Evolutionary conservation across 2,329 filamentous ascomycete genomes (phyloP).

Genomic region (Biscogniauxia mediterranea): DNA sequence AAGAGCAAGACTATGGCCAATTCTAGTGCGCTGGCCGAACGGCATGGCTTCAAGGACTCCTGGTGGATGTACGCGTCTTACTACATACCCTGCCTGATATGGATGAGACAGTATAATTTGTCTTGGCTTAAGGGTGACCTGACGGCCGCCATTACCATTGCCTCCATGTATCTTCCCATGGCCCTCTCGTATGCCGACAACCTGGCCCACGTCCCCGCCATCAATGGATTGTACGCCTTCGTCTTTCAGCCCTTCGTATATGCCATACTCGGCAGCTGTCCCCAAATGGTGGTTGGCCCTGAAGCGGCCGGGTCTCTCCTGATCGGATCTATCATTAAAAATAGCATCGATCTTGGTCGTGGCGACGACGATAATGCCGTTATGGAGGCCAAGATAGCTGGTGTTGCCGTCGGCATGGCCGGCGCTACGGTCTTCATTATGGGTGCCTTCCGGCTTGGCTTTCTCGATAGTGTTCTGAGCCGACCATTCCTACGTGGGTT

Average conservation of each 20-base stretch:
- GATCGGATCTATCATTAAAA: conserved; percentile 80
- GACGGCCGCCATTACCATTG: conserved; percentile 86
- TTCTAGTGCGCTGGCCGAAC: conserved; percentile 68
- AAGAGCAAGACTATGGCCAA: conserved; percentile 68
- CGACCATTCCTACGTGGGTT: conserved; percentile 91
- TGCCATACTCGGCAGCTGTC: conserved; percentile 84
- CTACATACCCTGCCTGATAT: conserved; percentile 87
- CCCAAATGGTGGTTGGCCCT: conserved; percentile 90
- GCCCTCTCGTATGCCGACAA: conserved; percentile 89
- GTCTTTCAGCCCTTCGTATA: conserved; percentile 92
- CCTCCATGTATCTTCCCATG: conserved; percentile 99
- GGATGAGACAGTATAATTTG: conserved; percentile 84
- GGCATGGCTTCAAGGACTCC: conserved; percentile 71
- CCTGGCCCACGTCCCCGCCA: conserved; percentile 85
- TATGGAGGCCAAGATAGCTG: conserved; percentile 78
- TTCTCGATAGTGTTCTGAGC: conserved; percentile 91
- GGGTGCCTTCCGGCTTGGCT: conserved; percentile 81
- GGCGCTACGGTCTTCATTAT: conserved; percentile 87
- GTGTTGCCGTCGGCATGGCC: conserved; percentile 83
- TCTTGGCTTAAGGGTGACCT: conserved; percentile 83
- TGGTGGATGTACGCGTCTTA: conserved; percentile 86
- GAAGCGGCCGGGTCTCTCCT: conserved; percentile 92
- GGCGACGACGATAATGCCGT: conserved; percentile 62
- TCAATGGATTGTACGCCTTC: conserved; percentile 92
- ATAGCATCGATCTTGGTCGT: conserved; percentile 67